Conservation (phyloP, 169 alveolate genomes). For the Nephromyces sp. region DNA sequence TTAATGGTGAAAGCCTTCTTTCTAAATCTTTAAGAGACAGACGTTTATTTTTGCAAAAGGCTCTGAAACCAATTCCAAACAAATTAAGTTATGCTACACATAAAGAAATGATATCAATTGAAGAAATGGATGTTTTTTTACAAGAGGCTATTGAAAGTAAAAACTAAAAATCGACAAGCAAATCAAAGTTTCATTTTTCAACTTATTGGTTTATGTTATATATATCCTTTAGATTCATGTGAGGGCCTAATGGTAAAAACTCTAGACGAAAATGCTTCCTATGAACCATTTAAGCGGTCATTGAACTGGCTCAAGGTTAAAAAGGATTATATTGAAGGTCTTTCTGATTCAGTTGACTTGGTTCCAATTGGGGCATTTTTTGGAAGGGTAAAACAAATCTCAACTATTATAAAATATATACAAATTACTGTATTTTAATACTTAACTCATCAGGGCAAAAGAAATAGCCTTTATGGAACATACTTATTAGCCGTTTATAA, state of each 20-base stretch:
- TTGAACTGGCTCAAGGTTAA: slow-evolving; percentile 96
- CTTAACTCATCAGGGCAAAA: slow-evolving; percentile 57
- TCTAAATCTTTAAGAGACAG: slow-evolving; percentile 62
- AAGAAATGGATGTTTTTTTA: slow-evolving; percentile 63
- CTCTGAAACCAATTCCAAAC: slow-evolving; percentile 48
- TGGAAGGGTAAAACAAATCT: slow-evolving; percentile 2
- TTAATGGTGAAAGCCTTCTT: slow-evolving; percentile 60
- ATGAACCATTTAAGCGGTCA: slow-evolving; percentile 95
- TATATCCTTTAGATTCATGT: slow-evolving; percentile 57
- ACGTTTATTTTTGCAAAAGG: slow-evolving; percentile 50
- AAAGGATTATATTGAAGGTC: slow-evolving; percentile 80
- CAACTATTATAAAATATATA: not conserved
- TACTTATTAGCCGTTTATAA: slow-evolving; percentile 89
- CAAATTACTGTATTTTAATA: not conserved
- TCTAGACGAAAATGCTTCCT: slow-evolving; percentile 84
- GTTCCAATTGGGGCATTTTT: slow-evolving; percentile 96
- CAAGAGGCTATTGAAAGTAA: slow-evolving; percentile 69
- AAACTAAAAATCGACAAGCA: slow-evolving; percentile 36
- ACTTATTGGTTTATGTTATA: not conserved
- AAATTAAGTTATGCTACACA: slow-evolving; percentile 41
- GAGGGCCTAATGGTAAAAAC: slow-evolving; percentile 98
- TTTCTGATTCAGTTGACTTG: slow-evolving; percentile 94
- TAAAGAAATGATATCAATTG: slow-evolving; percentile 56
- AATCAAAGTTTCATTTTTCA: not conserved
- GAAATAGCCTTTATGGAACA: slow-evolving; percentile 90